Base-by-base conservation (phyloP, 1,284 basidiomycete species). In the Tylopilus orsonianus region DNA sequence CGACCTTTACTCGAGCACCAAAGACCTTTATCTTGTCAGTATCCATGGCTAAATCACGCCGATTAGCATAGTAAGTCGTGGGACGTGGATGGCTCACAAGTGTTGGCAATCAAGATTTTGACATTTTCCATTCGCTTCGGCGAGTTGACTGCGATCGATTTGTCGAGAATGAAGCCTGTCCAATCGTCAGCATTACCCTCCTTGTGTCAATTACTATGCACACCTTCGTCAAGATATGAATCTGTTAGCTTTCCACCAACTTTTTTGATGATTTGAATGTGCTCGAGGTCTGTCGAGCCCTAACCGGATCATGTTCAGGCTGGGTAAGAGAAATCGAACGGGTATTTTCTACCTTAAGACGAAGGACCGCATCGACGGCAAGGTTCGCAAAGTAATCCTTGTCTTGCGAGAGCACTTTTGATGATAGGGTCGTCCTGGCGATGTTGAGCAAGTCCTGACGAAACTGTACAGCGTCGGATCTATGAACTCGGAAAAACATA, bases 1-100 rank as follows among this genome's bases (percentile, higher is more conserved):
- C 94, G 12, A 99, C 96, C 68, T 95, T 93, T 46, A 99, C 87
- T 24, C 94, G 83, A 0, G 97, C 96, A 44, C 96, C 97, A 62
- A 99, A 99, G 49, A 99, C 90, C 74, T 99, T 99, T 76, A 99
- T 97, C 75, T 99, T 99, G 75, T 99, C 97, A 26, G 97, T 99
- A 74, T 99, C 96, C 97, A 99, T 98, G 7, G 95, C 92, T 94
- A 55, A n/a, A 22, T 37, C 37, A 32, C 1, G 8, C n/a, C 6
- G 3, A 16, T 9, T 5, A 23, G 56, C 4, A 57, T 7, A 5
- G 20, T n/a, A 18, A 26, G 24, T 5, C 19, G 9, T n/a, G 18
- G 30, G 24, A 22, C 40, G 34, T 20, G 9, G 10, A 56, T 8
- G 13, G 71, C 88, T 55, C 60, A 91, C 93, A 93, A 13, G 97